Conservation (phyloP, 2,329 filamentous ascomycete species). For the Chaetomium olivaceum region DNA sequence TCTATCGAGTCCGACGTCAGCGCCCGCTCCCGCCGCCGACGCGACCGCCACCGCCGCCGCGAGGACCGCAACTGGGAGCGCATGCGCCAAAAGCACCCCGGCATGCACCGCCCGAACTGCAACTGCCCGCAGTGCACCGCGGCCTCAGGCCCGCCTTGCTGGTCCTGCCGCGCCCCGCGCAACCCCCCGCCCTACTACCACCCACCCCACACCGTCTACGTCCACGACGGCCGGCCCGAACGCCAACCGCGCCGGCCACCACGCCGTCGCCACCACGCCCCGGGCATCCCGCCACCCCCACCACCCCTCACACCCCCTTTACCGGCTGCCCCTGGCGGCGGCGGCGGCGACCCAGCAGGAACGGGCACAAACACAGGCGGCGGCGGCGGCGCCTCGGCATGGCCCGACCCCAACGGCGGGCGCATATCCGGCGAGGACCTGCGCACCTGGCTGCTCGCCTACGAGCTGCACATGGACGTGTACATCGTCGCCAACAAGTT, state of each 20-base stretch:
- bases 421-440: slow-evolving; percentile 48
- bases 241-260: slow-evolving; percentile 21
- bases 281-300: slow-evolving; percentile 4
- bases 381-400: neutral
- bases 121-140: slow-evolving; percentile 45
- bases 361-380: neutral
- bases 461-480: slow-evolving; percentile 50
- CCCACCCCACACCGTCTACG: neutral
- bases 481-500: slow-evolving; percentile 53
- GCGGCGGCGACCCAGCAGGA: neutral
- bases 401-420: slow-evolving; percentile 28
- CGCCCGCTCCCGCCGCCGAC: slow-evolving; percentile 38
- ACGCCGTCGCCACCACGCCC: slow-evolving; percentile 24
- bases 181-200: slow-evolving; percentile 36
- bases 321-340: neutral
- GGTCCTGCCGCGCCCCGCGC: slow-evolving; percentile 44
- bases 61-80: slow-evolving; percentile 42
- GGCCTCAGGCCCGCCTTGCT: slow-evolving; percentile 42
- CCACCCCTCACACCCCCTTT: slow-evolving; percentile 22
- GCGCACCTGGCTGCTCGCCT: slow-evolving; percentile 49
- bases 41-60: slow-evolving; percentile 40
- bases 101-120: slow-evolving; percentile 48
- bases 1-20: slow-evolving; percentile 42
- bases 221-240: slow-evolving; percentile 11
- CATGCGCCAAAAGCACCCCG: slow-evolving; percentile 46